Evolutionary conservation across 2,329 filamentous ascomycete species (phyloP).

Genomic region (Trichophyton simii): DNA sequence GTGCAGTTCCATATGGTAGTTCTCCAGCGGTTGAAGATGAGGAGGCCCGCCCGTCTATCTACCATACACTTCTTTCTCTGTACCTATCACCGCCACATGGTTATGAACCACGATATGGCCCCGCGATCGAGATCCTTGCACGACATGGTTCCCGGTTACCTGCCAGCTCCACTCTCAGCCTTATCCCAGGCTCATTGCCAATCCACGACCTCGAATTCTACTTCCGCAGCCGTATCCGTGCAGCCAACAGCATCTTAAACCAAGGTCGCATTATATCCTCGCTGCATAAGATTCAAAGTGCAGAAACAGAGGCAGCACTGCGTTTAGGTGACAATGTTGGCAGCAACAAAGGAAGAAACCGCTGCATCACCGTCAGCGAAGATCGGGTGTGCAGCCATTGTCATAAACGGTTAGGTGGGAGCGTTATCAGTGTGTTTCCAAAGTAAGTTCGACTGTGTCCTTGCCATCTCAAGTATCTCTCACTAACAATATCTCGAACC

Average conservation of each 20-base stretch:
- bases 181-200: constrained; percentile 71
- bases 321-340: constrained; percentile 57
- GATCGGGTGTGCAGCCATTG: constrained; percentile 86
- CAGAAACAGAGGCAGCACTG: constrained; percentile 61
- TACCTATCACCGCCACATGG: constrained; percentile 72
- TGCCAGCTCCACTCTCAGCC: constrained; percentile 67
- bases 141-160: constrained; percentile 86
- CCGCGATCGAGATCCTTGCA: constrained; percentile 76
- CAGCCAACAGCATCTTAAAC: constrained; percentile 69
- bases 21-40: constrained; percentile 32
- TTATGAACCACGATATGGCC: constrained; percentile 58
- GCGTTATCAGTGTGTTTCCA: constrained; percentile 78
- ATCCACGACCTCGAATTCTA: constrained; percentile 74
- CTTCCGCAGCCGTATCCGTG: constrained; percentile 79
- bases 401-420: constrained; percentile 82
- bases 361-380: constrained; percentile 69
- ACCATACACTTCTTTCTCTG: constrained; percentile 77
- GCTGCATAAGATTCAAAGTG: constrained; percentile 64
- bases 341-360: constrained; percentile 45
- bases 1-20: constrained; percentile 25
- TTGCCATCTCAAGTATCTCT: not conserved
- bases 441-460: constrained; percentile 44
- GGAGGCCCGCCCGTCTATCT: constrained; percentile 59
- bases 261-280: constrained; percentile 65
- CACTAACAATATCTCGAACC: constrained; percentile 7